phyloP scores from a whole-genome alignment of 106 monocot genomes.

The Acorus gramineus region DNA sequence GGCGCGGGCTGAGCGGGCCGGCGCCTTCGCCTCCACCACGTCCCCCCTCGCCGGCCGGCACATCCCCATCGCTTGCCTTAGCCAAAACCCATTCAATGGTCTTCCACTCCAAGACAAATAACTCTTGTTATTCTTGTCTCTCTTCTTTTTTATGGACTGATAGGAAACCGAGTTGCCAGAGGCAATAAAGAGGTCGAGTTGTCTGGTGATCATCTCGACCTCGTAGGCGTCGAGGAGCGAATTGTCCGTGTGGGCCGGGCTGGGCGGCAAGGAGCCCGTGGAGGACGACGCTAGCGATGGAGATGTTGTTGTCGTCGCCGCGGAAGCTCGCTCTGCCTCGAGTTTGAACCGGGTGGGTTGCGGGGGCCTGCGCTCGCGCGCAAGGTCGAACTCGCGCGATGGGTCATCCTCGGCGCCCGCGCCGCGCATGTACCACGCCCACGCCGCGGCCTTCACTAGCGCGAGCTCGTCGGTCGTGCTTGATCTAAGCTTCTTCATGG shows the following conservation, averaged over 20 bases:
- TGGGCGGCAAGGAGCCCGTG: no score
- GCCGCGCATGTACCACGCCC: constrained; percentile 38
- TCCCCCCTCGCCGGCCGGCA: constrained; percentile 19
- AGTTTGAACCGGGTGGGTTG: constrained; percentile 27
- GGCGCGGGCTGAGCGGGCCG: neutral
- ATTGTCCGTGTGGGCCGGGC: neutral
- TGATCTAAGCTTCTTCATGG: no score
- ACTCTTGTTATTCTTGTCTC: no score
- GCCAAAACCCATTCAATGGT: constrained; percentile 15
- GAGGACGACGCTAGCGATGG: no score
- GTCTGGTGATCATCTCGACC: constrained; percentile 45
- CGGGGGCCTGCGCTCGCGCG: neutral
- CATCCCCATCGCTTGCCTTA: constrained; percentile 22
- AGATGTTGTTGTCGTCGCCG: neutral
- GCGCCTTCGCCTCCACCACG: constrained; percentile 14
- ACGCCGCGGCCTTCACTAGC: constrained; percentile 30
- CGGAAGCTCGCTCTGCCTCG: constrained; percentile 9
- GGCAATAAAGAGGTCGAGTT: constrained; percentile 25
- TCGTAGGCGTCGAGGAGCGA: constrained; percentile 45
- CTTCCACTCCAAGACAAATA: neutral
- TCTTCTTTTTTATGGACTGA: no score
- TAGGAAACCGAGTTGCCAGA: no score
- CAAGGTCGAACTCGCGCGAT: neutral
- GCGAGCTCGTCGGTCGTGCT: neutral
- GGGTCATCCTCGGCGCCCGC: constrained; percentile 5